These are phyloP conservation scores for Boletus sp. DNA, from an alignment of 768 basidiomycete genomes.

Conservation along the genomic window DNA sequence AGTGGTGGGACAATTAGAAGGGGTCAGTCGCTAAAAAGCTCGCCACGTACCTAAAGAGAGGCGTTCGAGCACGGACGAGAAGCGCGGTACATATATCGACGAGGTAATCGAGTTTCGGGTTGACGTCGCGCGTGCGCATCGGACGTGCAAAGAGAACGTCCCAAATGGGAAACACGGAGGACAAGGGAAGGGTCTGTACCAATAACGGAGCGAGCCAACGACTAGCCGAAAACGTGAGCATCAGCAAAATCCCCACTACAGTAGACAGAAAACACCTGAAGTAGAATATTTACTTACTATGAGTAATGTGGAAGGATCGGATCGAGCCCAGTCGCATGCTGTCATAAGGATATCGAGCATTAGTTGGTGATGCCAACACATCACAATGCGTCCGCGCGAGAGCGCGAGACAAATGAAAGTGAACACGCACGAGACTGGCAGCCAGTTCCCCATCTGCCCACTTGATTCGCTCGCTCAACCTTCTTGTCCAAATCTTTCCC, in stretches of 20 bases:
- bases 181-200: constrained; percentile 68
- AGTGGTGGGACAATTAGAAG: not conserved
- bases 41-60: constrained; percentile 51
- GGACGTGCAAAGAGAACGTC: constrained; percentile 66
- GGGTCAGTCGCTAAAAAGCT: not conserved
- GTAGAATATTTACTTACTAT: constrained; percentile 48
- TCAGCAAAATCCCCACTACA: not conserved
- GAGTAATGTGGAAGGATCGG: constrained; percentile 77
- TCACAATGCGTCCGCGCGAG: not conserved
- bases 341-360: not conserved
- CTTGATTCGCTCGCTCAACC: constrained; percentile 55
- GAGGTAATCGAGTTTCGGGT: constrained; percentile 67
- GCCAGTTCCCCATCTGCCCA: constrained; percentile 67
- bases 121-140: constrained; percentile 47
- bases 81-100: constrained; percentile 70
- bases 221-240: constrained; percentile 35
- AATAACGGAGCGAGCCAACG: constrained; percentile 74
- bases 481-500: constrained; percentile 59
- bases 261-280: not conserved
- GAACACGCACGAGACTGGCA: constrained; percentile 48
- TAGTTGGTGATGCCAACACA: not conserved
- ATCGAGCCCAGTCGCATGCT: constrained; percentile 67
- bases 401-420: not conserved
- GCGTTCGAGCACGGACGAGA: constrained; percentile 55
- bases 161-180: constrained; percentile 62